These are phyloP conservation scores for Ilyonectria destructans DNA, from an alignment of 2,329 filamentous ascomycete species.

Conservation along the genomic window DNA sequence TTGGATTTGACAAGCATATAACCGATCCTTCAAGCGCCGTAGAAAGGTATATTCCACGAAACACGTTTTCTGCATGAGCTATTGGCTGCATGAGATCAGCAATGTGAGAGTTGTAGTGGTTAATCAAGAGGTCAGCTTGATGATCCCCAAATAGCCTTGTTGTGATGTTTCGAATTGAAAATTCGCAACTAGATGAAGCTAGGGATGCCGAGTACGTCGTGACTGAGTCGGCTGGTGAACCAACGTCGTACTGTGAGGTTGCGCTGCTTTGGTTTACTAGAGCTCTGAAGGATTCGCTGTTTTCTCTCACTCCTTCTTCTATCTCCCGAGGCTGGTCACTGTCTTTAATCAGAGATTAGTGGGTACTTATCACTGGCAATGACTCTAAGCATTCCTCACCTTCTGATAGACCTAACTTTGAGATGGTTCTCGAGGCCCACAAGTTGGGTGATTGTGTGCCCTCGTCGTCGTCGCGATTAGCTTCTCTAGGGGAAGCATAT, in stretches of 20 bases:
- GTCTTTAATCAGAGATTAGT: not conserved
- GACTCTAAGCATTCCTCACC: not conserved
- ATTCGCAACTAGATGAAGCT: not conserved
- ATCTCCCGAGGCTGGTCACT: not conserved
- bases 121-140: slow-evolving; percentile 26
- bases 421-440: not conserved
- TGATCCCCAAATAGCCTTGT: slow-evolving; percentile 16
- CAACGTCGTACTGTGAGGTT: not conserved
- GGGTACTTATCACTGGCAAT: not conserved
- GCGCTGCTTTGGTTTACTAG: not conserved
- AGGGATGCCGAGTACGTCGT: not conserved
- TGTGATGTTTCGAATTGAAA: slow-evolving; percentile 1
- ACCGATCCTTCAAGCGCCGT: slow-evolving; percentile 30
- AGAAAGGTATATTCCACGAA: slow-evolving; percentile 31
- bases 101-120: slow-evolving; percentile 32
- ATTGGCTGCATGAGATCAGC: slow-evolving; percentile 36
- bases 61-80: slow-evolving; percentile 27
- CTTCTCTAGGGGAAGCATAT: not conserved
- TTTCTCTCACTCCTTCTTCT: not conserved
- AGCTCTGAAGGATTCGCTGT: not conserved
- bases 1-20: slow-evolving; percentile 5
- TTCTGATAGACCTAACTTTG: not conserved
- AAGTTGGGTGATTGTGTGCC: not conserved
- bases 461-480: not conserved
- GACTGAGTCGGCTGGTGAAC: not conserved